Base-by-base conservation (phyloP, 1,284 basidiomycete species). In the Puccinia triticina region DNA sequence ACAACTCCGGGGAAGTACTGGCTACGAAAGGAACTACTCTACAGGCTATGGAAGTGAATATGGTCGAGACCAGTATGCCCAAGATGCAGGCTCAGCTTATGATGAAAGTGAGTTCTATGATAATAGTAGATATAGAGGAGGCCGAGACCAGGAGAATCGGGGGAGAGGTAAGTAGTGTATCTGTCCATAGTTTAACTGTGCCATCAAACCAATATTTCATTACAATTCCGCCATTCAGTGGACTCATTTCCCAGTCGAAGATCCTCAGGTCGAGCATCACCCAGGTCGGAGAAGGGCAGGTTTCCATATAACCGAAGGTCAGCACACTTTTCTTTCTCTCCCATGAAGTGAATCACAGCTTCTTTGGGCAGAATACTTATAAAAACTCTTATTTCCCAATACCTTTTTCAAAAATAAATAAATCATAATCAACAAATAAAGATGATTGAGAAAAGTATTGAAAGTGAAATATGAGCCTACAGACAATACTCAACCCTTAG, bases 21-120 rank as follows among this genome's bases (percentile, higher is more conserved):
- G 48, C 43, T 73, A 4, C 29, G 48, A 43, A 50, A 55, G 48
- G 18, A 32, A 46, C 11, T 32, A 73, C n/a, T 11, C 18, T 21
- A 40, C 23, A 14, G 8, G 32, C 21, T 69, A 69, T 40, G 71
- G 32, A 53, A 73, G 50, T 32, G 21, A 73, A 34, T 73, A 73
- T 43, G 50, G 50, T 29, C 7, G 48, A 71, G 48, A 71, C 14
- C 14, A 16, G 21, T 71, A 71, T 71, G 71, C 8, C 16, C 32
- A 73, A 73, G 29, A 69, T 69, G 46, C 16, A 29, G 46, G n/a
- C 71, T 73, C 71, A 55, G 50, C 21, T 14, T 73, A 73, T 29
- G 32, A 73, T 21, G 71, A 73, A 73, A 73, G 71, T n/a, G 71
- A 73, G 16, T 73, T 73, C 50, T 73, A 73, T 32, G 50, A 73